These are phyloP conservation scores for Calycina herbarum DNA, from an alignment of 2,329 filamentous ascomycete species.

Conservation along the genomic window DNA sequence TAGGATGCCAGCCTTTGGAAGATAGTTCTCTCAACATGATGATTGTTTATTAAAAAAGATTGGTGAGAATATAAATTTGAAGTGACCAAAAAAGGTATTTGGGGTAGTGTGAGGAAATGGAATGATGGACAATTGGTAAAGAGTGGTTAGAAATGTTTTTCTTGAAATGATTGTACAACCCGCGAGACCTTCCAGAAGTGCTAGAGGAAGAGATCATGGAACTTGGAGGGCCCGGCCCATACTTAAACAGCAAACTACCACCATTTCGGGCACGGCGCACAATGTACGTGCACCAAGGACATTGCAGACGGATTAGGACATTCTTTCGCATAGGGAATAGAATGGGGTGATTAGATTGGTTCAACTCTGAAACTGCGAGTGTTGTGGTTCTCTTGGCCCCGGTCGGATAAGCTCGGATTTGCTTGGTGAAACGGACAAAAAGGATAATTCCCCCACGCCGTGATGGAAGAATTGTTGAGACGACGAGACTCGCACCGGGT, in stretches of 20 bases:
- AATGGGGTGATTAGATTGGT: background rate
- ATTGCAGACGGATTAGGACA: background rate
- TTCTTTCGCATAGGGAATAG: background rate
- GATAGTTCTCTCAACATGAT: slow-evolving; percentile 19
- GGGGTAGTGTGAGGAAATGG: background rate
- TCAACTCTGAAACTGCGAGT: background rate
- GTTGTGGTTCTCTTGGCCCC: background rate
- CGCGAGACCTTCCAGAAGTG: slow-evolving; percentile 1
- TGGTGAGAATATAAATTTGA: background rate
- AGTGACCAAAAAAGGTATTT: background rate
- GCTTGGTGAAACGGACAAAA: background rate
- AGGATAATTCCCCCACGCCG: background rate
- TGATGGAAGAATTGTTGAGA: background rate
- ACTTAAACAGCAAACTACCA: background rate
- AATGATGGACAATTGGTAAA: background rate
- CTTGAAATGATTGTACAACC: slow-evolving; percentile 3
- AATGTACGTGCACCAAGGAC: background rate
- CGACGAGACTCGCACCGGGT: background rate
- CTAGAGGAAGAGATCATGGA: background rate
- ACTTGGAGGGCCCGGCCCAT: background rate
- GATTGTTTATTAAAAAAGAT: background rate
- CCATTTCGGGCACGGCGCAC: background rate
- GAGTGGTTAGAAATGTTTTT: slow-evolving; percentile 3
- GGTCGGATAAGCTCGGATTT: background rate
- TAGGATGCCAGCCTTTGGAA: slow-evolving; percentile 18